Evolutionary conservation across 2,329 filamentous ascomycete species (phyloP).

Genomic region (Paecilomyces sp.): DNA sequence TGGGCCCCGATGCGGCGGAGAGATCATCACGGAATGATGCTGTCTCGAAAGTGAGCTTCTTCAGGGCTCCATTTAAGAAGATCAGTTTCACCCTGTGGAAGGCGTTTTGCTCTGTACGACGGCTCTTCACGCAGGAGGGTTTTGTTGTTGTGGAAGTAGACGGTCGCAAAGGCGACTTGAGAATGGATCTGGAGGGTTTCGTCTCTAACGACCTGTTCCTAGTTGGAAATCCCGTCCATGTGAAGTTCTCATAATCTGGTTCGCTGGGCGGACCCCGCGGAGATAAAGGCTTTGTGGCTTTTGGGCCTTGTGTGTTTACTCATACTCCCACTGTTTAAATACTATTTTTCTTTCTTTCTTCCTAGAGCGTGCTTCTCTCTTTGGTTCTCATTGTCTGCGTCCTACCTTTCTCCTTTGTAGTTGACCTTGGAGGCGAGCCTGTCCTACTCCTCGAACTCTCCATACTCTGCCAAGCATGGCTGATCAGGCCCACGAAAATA

Average conservation of each 20-base stretch:
- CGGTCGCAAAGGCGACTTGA: slow-evolving; percentile 25
- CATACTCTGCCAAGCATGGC: neutral
- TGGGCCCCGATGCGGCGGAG: neutral
- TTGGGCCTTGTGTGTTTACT: neutral
- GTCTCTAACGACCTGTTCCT: slow-evolving; percentile 27
- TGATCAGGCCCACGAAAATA: neutral
- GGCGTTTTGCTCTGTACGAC: slow-evolving; percentile 27
- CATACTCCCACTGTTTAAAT: neutral
- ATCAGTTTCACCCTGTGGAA: slow-evolving; percentile 23
- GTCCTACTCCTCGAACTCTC: neutral
- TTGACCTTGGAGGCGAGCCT: neutral
- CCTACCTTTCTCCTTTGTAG: neutral
- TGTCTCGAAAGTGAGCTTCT: slow-evolving; percentile 18
- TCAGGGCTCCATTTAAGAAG: slow-evolving; percentile 24
- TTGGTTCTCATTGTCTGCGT: neutral
- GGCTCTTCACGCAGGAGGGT: slow-evolving; percentile 33
- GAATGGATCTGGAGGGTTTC: slow-evolving; percentile 31
- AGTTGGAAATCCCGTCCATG: slow-evolving; percentile 21
- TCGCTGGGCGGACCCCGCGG: neutral
- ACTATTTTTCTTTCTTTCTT: neutral
- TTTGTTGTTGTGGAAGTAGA: slow-evolving; percentile 32
- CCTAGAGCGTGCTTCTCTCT: neutral
- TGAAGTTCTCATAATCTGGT: slow-evolving; percentile 5
- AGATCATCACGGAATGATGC: slow-evolving; percentile 11
- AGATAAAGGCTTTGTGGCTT: neutral